Evolutionary conservation across 1,139 yeast genomes (phyloP).

Genomic region (Saccharomyces hybrid): DNA sequence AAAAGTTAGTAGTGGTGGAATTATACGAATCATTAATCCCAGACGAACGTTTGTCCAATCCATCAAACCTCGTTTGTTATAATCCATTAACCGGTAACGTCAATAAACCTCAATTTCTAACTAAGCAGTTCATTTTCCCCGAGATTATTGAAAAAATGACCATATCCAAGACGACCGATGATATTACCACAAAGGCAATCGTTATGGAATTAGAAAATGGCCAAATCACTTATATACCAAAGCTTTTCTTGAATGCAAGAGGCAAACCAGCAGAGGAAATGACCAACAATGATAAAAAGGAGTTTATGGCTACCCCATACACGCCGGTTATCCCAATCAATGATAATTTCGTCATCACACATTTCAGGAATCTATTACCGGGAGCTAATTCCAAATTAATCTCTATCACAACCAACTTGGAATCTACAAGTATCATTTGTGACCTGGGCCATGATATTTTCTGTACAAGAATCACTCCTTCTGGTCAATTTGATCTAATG

Average conservation of each 20-base stretch:
- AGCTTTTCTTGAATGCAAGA: slow-evolving; percentile 51
- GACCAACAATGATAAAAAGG: slow-evolving; percentile 48
- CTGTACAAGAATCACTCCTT: slow-evolving; percentile 73
- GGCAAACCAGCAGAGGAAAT: slow-evolving; percentile 50
- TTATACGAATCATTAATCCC: slow-evolving; percentile 58
- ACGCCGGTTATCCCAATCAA: slow-evolving; percentile 54
- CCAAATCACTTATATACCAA: slow-evolving; percentile 65
- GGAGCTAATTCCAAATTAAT: slow-evolving; percentile 32
- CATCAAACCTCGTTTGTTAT: slow-evolving; percentile 1
- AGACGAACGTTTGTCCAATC: slow-evolving; percentile 34
- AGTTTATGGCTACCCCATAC: slow-evolving; percentile 57
- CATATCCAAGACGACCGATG: slow-evolving; percentile 59
- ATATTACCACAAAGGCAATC: slow-evolving; percentile 67
- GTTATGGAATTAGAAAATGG: slow-evolving; percentile 54
- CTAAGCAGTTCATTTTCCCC: slow-evolving; percentile 58
- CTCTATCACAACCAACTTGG: slow-evolving; percentile 62
- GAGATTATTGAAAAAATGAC: slow-evolving; percentile 45
- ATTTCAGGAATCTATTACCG: slow-evolving; percentile 31
- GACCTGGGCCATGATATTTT: slow-evolving; percentile 62
- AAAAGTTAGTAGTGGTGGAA: slow-evolving; percentile 63
- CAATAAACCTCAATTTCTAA: slow-evolving; percentile 39
- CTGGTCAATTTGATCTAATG: slow-evolving; percentile 74
- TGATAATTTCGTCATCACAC: slow-evolving; percentile 38
- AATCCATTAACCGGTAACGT: slow-evolving; percentile 20
- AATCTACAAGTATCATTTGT: slow-evolving; percentile 72